phyloP scores from a whole-genome alignment of 495 filamentous ascomycete species.

The Cenococcum geophilum region DNA sequence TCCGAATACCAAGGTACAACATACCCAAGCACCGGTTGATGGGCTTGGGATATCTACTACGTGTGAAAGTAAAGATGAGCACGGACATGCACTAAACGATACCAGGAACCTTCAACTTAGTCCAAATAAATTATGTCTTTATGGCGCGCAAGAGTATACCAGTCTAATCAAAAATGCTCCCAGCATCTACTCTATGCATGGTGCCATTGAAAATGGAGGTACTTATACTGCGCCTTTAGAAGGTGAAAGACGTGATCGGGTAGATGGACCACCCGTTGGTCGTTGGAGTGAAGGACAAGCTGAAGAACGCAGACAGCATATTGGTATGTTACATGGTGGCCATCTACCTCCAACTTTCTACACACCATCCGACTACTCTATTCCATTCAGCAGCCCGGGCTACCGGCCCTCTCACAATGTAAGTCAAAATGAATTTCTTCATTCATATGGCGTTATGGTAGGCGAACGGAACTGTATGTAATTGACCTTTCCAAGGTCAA shows the following conservation, averaged over 20 bases:
- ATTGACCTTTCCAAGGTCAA: not conserved
- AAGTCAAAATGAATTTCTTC: slow-evolving; percentile 6
- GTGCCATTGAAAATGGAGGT: slow-evolving; percentile 6
- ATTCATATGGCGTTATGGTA: not conserved
- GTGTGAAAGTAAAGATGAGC: not conserved
- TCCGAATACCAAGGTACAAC: not conserved
- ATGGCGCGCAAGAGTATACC: slow-evolving; percentile 16
- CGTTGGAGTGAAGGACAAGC: slow-evolving; percentile 15
- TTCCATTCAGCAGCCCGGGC: not conserved
- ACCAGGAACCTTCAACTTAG: slow-evolving; percentile 6
- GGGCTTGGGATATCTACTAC: not conserved
- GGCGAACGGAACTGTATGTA: not conserved
- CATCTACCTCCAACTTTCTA: slow-evolving; percentile 13
- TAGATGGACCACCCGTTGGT: not conserved
- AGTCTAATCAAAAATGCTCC: slow-evolving; percentile 14
- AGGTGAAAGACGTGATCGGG: not conserved
- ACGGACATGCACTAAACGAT: not conserved
- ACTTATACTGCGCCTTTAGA: slow-evolving; percentile 14
- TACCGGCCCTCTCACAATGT: slow-evolving; percentile 12
- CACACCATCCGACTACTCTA: slow-evolving; percentile 16
- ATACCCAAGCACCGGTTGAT: not conserved
- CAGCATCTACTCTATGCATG: slow-evolving; percentile 19
- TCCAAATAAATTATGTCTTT: slow-evolving; percentile 17
- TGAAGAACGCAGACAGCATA: not conserved
- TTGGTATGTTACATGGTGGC: not conserved